phyloP scores from a whole-genome alignment of 495 filamentous ascomycete species.

The Penicillium nucicola region DNA sequence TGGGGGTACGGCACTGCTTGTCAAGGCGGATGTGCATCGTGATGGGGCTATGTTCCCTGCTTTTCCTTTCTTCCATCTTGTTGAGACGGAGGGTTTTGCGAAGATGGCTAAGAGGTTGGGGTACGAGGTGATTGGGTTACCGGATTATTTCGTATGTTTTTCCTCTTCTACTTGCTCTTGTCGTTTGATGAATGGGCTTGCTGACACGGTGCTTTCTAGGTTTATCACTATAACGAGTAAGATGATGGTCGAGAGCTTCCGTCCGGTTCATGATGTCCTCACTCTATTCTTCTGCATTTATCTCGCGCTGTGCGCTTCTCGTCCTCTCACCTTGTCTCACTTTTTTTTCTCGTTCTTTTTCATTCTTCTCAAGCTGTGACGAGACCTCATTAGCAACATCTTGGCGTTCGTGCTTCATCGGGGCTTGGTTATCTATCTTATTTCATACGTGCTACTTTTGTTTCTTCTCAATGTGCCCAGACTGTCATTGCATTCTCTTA shows the following conservation, averaged over 20 bases:
- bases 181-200: neutral
- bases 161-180: neutral
- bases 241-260: too few relatives aligned
- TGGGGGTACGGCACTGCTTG: conserved; percentile 87
- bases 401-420: neutral
- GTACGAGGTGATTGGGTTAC: conserved; percentile 78
- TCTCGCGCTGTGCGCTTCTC: conserved; percentile 3
- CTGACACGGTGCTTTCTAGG: conserved; percentile 41
- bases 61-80: conserved; percentile 92
- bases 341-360: too few relatives aligned
- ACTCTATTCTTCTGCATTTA: neutral
- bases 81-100: conserved; percentile 97
- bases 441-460: neutral
- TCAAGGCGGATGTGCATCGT: conserved; percentile 95
- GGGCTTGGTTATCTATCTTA: neutral
- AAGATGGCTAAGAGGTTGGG: conserved; percentile 92
- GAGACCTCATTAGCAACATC: neutral
- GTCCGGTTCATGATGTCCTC: too few relatives aligned
- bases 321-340: neutral
- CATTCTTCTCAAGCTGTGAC: neutral
- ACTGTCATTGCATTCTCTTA: conserved; percentile 7
- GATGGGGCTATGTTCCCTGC: conserved; percentile 99
- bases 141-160: conserved; percentile 87
- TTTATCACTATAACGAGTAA: conserved; percentile 89
- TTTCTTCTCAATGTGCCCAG: neutral